Base-by-base conservation (phyloP, 202 grass and related monocot genomes). In the Setaria viridis region DNA sequence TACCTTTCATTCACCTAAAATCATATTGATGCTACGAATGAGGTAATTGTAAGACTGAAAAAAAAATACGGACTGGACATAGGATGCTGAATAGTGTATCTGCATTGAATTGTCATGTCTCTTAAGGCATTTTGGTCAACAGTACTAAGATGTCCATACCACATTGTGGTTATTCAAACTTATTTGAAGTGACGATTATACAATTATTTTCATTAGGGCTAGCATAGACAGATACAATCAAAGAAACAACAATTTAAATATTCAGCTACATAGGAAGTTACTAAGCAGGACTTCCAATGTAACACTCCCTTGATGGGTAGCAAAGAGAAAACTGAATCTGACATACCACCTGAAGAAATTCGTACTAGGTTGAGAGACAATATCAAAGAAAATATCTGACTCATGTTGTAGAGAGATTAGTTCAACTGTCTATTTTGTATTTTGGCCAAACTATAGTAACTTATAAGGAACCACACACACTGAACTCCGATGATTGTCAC, bases 1-100 rank as follows among this genome's bases (percentile, higher is more conserved):
- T 97, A 99, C 63, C 67, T 83, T 81, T 90, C 87, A 71, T 99
- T 97, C 54, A 99, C 94, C 97, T 99, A 83, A 17, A 77, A 85
- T 65, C 49, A 80, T 75, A 85, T 72, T 9, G 20, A 77, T 50
- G 41, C 30, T 35, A 77, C 47, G 41, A 4, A 39, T 68, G 57
- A 76, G 49, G 71, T 33, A 81, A 51, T 17, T 16, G 4, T 49
- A 82, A 25, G 68, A 72, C 62, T 29, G 30, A 60, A 50, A 49
- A 70, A 76, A 76, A 65, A 39, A 35, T 25, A 45, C 6, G 1
- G 0, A 62, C 16, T 82, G 10, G 4, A 47, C 15, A 53, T 2
- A 35, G 2, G 60, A n/a, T 20, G 50, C 1, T 34, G 53, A 69
- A 48, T 57, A 21, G 15, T 54, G 34, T 65, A 34, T 67, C 15